A percentile compares a stretch with the other conserved stretches of the same genome.
These are phyloP conservation scores for Cenchrus purpureus DNA, from an alignment of 176 grass and related monocot genomes.

Conservation along the genomic window DNA sequence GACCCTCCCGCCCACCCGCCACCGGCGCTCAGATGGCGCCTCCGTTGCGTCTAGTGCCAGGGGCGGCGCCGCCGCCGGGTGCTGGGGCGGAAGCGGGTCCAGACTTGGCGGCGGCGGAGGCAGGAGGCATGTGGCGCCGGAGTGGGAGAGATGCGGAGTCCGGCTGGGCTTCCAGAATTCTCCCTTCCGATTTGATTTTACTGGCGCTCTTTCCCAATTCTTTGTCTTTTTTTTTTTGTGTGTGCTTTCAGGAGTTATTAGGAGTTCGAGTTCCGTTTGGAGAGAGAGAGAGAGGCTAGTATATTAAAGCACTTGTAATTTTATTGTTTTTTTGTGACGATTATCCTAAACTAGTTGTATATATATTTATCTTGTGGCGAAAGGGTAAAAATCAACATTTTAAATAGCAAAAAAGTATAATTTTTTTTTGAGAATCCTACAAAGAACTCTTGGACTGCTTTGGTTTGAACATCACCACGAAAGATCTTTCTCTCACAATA, in stretches of 20 bases:
- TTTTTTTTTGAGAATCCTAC: too few species aligned
- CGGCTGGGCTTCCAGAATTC: constrained; percentile 49
- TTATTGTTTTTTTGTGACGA: too few species aligned
- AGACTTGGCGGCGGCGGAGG: constrained; percentile 27
- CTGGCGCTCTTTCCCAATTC: constrained; percentile 14
- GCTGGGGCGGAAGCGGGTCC: constrained; percentile 10
- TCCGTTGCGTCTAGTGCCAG: constrained; percentile 25
- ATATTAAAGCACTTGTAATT: too few species aligned
- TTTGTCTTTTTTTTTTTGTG: not conserved
- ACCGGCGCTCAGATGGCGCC: constrained; percentile 4
- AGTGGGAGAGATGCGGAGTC: constrained; percentile 32
- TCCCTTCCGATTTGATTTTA: constrained; percentile 49
- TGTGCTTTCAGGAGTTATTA: constrained; percentile 12
- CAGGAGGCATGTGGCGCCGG: constrained; percentile 45
- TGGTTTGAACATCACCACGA: too few species aligned
- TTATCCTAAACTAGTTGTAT: too few species aligned
- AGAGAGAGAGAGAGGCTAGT: not conserved
- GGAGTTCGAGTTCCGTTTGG: not conserved
- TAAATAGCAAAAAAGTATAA: too few species aligned
- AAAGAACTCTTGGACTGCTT: too few species aligned
- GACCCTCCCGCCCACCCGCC: constrained; percentile 42
- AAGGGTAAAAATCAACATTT: too few species aligned
- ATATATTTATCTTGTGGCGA: too few species aligned
- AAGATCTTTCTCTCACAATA: too few species aligned
- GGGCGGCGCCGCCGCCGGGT: constrained; percentile 34